Evolutionary conservation across 1,139 yeast genomes (phyloP).

Genomic region (Yamadazyma triangularis): DNA sequence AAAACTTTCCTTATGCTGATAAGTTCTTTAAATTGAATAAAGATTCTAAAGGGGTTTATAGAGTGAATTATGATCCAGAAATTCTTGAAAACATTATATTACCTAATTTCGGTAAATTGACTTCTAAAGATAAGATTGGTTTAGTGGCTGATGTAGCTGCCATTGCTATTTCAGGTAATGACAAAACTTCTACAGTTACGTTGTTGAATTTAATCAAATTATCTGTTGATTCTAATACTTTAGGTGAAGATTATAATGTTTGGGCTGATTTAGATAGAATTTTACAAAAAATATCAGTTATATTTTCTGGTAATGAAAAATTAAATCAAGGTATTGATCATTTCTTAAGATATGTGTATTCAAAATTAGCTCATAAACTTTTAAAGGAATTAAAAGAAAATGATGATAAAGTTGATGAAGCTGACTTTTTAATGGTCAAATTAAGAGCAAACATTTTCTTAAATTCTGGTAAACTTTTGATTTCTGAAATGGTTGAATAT

Average conservation of each 20-base stretch:
- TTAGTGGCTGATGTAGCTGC: slow-evolving; percentile 61
- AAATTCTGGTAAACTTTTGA: slow-evolving; percentile 48
- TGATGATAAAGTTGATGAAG: slow-evolving; percentile 25
- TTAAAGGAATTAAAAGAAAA: slow-evolving; percentile 22
- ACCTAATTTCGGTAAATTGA: slow-evolving; percentile 39
- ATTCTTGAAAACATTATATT: slow-evolving; percentile 43
- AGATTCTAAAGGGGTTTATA: slow-evolving; percentile 59
- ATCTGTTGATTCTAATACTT: slow-evolving; percentile 37
- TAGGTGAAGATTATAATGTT: slow-evolving; percentile 51
- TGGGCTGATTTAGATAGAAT: slow-evolving; percentile 59
- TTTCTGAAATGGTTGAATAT: slow-evolving; percentile 43
- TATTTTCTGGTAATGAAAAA: slow-evolving; percentile 46
- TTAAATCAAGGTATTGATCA: slow-evolving; percentile 32
- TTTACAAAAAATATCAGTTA: slow-evolving; percentile 36
- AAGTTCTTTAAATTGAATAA: slow-evolving; percentile 57
- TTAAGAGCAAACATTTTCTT: slow-evolving; percentile 49
- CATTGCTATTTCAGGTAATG: slow-evolving; percentile 57
- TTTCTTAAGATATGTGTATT: slow-evolving; percentile 39
- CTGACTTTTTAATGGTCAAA: slow-evolving; percentile 43
- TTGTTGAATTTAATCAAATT: slow-evolving; percentile 41
- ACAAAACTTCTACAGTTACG: slow-evolving; percentile 40
- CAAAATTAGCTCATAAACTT: slow-evolving; percentile 25
- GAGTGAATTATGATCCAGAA: slow-evolving; percentile 57
- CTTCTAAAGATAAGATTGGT: slow-evolving; percentile 62
- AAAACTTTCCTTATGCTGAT: slow-evolving; percentile 17